These are phyloP conservation scores for Antitrichia curtipendula DNA, from an alignment of 225 moss, liverwort and hornwort genomes.

Conservation along the genomic window DNA sequence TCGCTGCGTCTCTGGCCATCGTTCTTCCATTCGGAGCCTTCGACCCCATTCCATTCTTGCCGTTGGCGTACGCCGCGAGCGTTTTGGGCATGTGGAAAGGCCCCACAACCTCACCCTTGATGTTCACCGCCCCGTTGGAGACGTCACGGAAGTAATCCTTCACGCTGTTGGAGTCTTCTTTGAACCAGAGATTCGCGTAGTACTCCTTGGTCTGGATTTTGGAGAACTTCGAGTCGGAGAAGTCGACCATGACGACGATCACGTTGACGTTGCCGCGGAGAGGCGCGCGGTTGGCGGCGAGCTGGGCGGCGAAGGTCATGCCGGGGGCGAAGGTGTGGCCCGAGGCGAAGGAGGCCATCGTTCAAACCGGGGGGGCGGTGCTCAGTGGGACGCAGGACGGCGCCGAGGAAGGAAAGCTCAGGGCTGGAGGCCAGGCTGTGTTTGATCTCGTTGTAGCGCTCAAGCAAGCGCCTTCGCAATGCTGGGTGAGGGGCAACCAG, in stretches of 20 bases:
- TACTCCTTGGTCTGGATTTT: not conserved
- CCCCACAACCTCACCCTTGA: slow-evolving; percentile 20
- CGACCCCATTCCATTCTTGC: not conserved
- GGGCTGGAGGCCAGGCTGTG: not conserved
- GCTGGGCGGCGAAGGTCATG: not conserved
- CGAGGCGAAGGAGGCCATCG: not conserved
- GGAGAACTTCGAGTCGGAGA: not conserved
- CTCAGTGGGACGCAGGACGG: not conserved
- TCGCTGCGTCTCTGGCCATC: slow-evolving; percentile 14
- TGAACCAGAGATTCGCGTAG: not conserved
- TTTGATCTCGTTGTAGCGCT: not conserved
- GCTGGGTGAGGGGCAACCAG: not conserved
- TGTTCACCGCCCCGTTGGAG: slow-evolving; percentile 14
- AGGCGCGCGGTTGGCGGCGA: not conserved
- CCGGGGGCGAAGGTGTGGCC: no score
- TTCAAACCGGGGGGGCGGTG: not conserved
- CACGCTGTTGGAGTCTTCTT: not conserved
- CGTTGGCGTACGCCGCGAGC: slow-evolving; percentile 2
- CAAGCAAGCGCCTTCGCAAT: not conserved
- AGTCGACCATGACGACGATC: not conserved
- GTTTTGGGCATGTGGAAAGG: slow-evolving; percentile 14
- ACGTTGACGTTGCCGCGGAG: not conserved
- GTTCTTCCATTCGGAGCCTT: not conserved
- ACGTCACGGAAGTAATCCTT: not conserved
- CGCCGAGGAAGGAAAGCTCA: not conserved